A percentile compares a stretch with the other conserved stretches of the same genome.
Conservation (phyloP, 2,329 filamentous ascomycete genomes). For the Ascosphaera acerosa region DNA sequence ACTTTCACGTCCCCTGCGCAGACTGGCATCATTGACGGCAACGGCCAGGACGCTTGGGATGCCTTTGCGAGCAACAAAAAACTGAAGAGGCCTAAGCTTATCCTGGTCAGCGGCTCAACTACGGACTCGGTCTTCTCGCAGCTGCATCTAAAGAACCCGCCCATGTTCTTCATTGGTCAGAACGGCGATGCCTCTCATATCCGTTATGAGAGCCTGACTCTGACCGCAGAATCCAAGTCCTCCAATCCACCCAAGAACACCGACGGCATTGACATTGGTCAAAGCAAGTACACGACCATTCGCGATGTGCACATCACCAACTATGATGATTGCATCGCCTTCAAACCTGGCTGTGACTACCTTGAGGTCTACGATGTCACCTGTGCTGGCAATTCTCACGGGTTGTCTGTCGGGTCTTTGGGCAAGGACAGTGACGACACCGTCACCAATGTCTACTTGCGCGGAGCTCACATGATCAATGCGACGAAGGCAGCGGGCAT, state of each 20-base stretch:
- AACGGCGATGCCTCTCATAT: constrained; percentile 15
- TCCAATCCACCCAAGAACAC: constrained; percentile 18
- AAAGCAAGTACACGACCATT: constrained; percentile 15
- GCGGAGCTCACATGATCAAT: constrained; percentile 16
- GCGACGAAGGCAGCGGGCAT: constrained; percentile 23
- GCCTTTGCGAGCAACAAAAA: constrained; percentile 15
- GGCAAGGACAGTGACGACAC: constrained; percentile 17
- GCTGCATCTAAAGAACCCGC: constrained; percentile 19
- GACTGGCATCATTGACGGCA: constrained; percentile 22
- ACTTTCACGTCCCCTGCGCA: constrained; percentile 19
- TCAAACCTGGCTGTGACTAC: constrained; percentile 19
- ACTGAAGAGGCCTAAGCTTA: constrained; percentile 18
- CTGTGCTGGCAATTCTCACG: constrained; percentile 22
- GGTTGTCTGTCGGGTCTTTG: constrained; percentile 23
- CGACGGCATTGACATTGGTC: constrained; percentile 21
- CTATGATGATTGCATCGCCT: constrained; percentile 22
- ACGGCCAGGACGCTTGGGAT: constrained; percentile 21
- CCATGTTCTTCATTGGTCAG: constrained; percentile 21
- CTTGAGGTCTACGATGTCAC: constrained; percentile 18
- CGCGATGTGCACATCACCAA: constrained; percentile 15
- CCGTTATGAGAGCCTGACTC: constrained; percentile 14
- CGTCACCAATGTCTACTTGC: constrained; percentile 20
- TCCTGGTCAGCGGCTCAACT: constrained; percentile 18
- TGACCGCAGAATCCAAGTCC: constrained; percentile 18
- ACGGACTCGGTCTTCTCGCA: constrained; percentile 16